Evolutionary conservation across 2,329 filamentous ascomycete genomes (phyloP), one percentile per base, ranked within the genome.

Genomic region (Rhynchosporium secalis): DNA sequence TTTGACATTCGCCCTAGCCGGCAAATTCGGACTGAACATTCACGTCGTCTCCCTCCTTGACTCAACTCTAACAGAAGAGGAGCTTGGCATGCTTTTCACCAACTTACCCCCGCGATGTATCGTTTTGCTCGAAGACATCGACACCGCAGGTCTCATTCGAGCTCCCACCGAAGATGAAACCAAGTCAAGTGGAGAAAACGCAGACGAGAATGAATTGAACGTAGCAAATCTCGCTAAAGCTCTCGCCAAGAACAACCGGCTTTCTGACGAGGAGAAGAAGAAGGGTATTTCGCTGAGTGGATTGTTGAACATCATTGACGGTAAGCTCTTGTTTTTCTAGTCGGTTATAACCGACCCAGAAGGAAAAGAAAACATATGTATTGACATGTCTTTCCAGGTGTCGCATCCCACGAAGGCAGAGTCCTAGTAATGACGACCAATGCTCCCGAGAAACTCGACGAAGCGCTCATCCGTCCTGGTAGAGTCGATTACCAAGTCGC

Each of bases 391-490:
- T 20, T 20, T 36, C 13, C 58, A 72, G 70, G 91, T 60, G 90
- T 92, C 1, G 89, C 88, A 1, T 89, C 86, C 3, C 89, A 91
- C 69, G 90, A 94, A 76, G 90, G 90, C 31, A 84, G 89, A 51
- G 84, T 94, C 12, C 81, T 94, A 20, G 87, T 94, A 76, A 92
- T 93, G 88, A 93, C 90, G 0, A 92, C 89, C 38, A 95, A 94
- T 75, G 83, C 86, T 63, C 87, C 88, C 2, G 86, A 93, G 69
- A 80, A 83, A 13, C 82, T 94, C 0, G 90, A 93, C 71, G 82
- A 86, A 51, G 90, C 89, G 0, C 80, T 95, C 5, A 86, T 92
- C 56, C 81, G 90, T 0, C 89, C 90, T 0, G 89, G 90, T 1
- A 81, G 89, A 1, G 86, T 93, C 3, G 90, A 93, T 66, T 77